phyloP scores from a whole-genome alignment of 805 yeast species.

The Wickerhamiella sorbophila region DNA sequence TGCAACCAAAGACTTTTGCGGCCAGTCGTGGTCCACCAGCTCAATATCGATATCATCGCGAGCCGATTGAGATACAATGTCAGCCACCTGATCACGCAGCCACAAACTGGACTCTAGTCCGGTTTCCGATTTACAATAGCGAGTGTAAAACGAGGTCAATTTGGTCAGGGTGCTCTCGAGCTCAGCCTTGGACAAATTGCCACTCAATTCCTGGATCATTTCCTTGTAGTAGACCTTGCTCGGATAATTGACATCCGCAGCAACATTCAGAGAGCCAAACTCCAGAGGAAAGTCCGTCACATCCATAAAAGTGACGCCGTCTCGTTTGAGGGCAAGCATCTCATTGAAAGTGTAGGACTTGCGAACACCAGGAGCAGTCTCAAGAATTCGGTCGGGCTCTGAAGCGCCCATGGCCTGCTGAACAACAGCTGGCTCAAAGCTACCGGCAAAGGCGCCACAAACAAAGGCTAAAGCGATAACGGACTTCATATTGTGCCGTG shows the following conservation, averaged over 20 bases:
- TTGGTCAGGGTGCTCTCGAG: constrained; percentile 42
- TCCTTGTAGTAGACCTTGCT: constrained; percentile 25
- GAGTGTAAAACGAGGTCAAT: constrained; percentile 55
- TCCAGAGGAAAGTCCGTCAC: constrained; percentile 33
- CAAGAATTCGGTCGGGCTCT: constrained; percentile 10
- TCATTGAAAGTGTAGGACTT: constrained; percentile 29
- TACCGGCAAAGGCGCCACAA: background rate
- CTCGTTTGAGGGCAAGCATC: constrained; percentile 30
- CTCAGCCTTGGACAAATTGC: constrained; percentile 32
- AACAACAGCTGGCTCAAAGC: background rate
- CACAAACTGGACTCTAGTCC: constrained; percentile 63
- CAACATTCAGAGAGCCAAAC: constrained; percentile 12
- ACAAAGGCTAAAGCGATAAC: background rate
- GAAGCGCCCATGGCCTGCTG: background rate
- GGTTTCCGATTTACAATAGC: constrained; percentile 60
- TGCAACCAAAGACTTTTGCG: constrained; percentile 62
- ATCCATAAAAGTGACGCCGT: constrained; percentile 47
- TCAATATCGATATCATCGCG: constrained; percentile 31
- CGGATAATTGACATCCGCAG: constrained; percentile 38
- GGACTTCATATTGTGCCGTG: background rate
- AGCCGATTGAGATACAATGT: constrained; percentile 21
- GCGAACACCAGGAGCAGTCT: constrained; percentile 14
- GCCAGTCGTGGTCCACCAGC: constrained; percentile 57
- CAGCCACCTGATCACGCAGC: constrained; percentile 38
- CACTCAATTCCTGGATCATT: constrained; percentile 30